Base-by-base conservation (phyloP, 1,284 basidiomycete species). In the Boletus semigastroideus region DNA sequence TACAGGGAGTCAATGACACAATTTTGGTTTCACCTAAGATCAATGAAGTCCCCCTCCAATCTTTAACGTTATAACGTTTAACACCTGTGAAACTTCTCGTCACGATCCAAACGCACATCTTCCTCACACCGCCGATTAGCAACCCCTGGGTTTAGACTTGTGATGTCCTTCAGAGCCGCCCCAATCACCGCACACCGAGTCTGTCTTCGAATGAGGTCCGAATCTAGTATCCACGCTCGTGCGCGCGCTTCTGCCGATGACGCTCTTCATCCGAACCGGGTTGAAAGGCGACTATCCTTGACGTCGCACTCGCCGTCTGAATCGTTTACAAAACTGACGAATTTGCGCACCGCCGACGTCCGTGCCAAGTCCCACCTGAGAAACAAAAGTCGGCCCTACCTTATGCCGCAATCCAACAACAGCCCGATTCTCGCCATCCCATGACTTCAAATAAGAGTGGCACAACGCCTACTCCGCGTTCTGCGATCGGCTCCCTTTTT, bases 381-480 rank as follows among this genome's bases (percentile, higher is more conserved):
- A 16, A 27, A 27, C 17, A 19, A 40, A 40, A 25, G 16, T n/a
- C n/a, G 36, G 8, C 9, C 20, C 12, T 28, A 90, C 90, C 77
- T 95, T 68, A 97, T 82, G 0, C 90, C 92, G 44, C 72, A 72
- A 68, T 95, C 91, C n/a, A 97, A 77, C 71, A 90, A 82, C 58
- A 78, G 74, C 5, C 88, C 89, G 13, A 98, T 80, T n/a, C 79
- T 80, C 1, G 92, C 88, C 28, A 90, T 79, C 7, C 95, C 95
- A 52, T 89, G 92, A 37, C 86, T n/a, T 79, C 50, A 98, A 65
- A 72, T 97, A 91, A 66, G n/a, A 98, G 70, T 98, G 95, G n/a
- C 57, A 88, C 89, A 37, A 98, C 80, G 3, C 94, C 94, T 6
- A 89, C 85, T 1, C 77, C 73, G 31, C 79, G 73, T 59, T 75